Conservation (phyloP, 257 asterid species). For the Handroanthus guayacan region DNA sequence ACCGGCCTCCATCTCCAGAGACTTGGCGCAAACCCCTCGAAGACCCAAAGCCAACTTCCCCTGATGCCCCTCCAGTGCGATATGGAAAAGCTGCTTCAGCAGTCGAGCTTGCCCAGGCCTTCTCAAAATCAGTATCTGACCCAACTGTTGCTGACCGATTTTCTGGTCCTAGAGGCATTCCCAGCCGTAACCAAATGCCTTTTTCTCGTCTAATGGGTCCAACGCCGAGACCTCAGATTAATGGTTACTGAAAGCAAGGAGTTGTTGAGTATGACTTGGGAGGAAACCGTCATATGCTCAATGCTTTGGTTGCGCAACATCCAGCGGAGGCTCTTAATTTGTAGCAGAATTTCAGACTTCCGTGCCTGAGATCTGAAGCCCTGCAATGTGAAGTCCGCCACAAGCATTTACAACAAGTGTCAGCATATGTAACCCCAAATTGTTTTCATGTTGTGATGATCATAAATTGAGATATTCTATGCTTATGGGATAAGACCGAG, state of each 20-base stretch:
- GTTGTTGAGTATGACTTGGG: slow-evolving; percentile 11
- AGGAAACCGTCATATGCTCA: neutral
- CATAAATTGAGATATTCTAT: slow-evolving; percentile 7
- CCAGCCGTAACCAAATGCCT: slow-evolving; percentile 67
- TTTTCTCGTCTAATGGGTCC: slow-evolving; percentile 86
- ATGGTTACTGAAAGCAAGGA: slow-evolving; percentile 67
- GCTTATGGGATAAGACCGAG: slow-evolving; percentile 32
- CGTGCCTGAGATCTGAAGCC: slow-evolving; percentile 31
- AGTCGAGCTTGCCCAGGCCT: slow-evolving; percentile 92
- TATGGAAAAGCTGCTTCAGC: slow-evolving; percentile 88
- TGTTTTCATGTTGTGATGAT: slow-evolving; percentile 34
- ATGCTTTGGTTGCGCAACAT: slow-evolving; percentile 20
- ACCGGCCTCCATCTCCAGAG: slow-evolving; percentile 88
- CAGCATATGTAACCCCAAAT: slow-evolving; percentile 19
- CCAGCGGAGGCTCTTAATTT: neutral
- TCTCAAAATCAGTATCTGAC: slow-evolving; percentile 76
- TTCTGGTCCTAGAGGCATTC: slow-evolving; percentile 63
- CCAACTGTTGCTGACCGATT: slow-evolving; percentile 54
- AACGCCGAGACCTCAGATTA: slow-evolving; percentile 82
- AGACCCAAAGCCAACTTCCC: slow-evolving; percentile 48
- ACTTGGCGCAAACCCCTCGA: slow-evolving; percentile 90
- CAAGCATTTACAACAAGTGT: slow-evolving; percentile 33
- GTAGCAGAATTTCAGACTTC: slow-evolving; percentile 10
- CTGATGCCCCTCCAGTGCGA: slow-evolving; percentile 53
- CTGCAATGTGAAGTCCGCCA: slow-evolving; percentile 1